Percentiles rank a stretch among this genome's conserved stretches.
phyloP scores from a whole-genome alignment of 179 eudicot species.

The Heliamphora pulchella region DNA sequence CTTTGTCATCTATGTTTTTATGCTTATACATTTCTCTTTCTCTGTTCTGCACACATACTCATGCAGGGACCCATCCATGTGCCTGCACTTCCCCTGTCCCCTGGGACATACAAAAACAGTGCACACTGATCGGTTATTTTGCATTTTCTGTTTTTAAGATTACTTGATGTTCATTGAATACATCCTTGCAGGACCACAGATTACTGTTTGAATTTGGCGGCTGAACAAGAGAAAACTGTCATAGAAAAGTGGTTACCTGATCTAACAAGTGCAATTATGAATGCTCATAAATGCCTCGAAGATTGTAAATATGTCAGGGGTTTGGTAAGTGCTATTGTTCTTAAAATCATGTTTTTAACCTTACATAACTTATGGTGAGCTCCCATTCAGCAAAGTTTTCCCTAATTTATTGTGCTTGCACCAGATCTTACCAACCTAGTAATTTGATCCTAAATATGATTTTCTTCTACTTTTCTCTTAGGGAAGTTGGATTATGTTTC shows the following conservation, averaged over 20 bases:
- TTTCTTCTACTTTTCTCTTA: background rate
- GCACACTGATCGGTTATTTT: background rate
- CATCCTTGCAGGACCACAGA: conserved; percentile 63
- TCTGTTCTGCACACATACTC: background rate
- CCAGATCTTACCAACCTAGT: background rate
- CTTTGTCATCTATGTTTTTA: background rate
- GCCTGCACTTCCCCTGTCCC: background rate
- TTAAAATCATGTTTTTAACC: background rate
- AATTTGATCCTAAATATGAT: conserved; percentile 2
- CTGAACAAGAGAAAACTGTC: conserved; percentile 84
- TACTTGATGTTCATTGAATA: conserved; percentile 13
- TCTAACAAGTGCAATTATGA: conserved; percentile 49
- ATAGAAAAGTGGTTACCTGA: conserved; percentile 82
- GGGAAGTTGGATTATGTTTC: background rate
- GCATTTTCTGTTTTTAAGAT: conserved; percentile 5
- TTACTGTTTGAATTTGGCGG: conserved; percentile 74
- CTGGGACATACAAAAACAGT: background rate
- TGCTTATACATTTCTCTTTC: background rate
- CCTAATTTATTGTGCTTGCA: background rate
- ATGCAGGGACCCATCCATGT: background rate
- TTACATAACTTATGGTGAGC: background rate
- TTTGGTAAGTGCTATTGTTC: conserved; percentile 53
- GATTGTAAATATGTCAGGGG: conserved; percentile 81
- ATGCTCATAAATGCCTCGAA: conserved; percentile 74
- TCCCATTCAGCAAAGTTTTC: background rate